These are phyloP conservation scores for Russula foetens DNA, from an alignment of 768 basidiomycete species.

Conservation along the genomic window DNA sequence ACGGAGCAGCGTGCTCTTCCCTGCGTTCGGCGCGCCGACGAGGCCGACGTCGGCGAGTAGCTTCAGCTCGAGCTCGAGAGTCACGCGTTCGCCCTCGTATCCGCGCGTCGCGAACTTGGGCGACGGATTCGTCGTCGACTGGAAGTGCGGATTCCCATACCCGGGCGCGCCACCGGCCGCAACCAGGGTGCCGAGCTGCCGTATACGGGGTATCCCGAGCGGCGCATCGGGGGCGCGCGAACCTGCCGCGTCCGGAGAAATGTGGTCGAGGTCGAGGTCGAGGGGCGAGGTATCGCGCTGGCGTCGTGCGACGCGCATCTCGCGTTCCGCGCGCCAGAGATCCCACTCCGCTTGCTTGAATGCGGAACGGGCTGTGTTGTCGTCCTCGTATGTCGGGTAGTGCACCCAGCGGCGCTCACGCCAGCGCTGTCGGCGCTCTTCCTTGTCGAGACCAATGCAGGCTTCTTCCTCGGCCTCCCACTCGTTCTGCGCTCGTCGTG, in stretches of 20 bases:
- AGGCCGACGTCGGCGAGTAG: constrained; percentile 91
- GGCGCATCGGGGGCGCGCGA: constrained; percentile 46
- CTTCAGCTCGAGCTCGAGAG: constrained; percentile 87
- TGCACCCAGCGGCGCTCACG: constrained; percentile 69
- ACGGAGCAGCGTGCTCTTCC: constrained; percentile 87
- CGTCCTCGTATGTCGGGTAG: constrained; percentile 59
- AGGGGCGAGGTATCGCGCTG: constrained; percentile 38
- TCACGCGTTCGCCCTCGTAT: constrained; percentile 63
- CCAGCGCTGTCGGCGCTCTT: constrained; percentile 50
- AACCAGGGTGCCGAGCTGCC: constrained; percentile 54
- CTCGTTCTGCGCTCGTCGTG: constrained; percentile 52
- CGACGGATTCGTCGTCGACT: constrained; percentile 56
- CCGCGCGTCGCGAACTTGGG: constrained; percentile 88
- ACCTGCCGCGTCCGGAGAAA: constrained; percentile 29
- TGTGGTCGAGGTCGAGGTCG: constrained; percentile 53
- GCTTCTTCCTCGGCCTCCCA: constrained; percentile 69
- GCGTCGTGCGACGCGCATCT: constrained; percentile 39
- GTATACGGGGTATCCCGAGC: constrained; percentile 47
- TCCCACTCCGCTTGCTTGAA: constrained; percentile 69
- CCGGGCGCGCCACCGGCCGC: constrained; percentile 77
- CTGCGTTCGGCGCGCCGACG: constrained; percentile 96
- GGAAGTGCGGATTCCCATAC: constrained; percentile 83
- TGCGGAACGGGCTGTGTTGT: constrained; percentile 51
- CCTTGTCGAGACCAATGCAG: constrained; percentile 37
- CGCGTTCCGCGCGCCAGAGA: constrained; percentile 53